phyloP scores from a whole-genome alignment of 352 stramenopile species.

The Thraustochytrium striatum region DNA sequence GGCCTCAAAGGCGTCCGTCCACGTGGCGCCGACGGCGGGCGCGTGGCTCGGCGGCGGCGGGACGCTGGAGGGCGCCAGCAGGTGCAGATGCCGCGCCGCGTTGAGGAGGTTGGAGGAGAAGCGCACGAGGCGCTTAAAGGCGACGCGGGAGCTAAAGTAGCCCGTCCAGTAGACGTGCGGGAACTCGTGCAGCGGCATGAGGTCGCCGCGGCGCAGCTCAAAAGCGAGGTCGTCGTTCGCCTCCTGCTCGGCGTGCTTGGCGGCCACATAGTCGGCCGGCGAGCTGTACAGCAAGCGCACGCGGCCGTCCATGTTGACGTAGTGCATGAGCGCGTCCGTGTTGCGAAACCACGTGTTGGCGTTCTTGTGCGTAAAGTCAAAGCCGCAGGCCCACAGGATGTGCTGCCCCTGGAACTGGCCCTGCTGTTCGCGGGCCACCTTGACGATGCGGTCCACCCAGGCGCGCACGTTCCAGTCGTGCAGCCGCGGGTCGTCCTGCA shows the following conservation, averaged over 20 bases:
- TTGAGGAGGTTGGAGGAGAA: neutral
- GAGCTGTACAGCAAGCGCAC: constrained; percentile 95
- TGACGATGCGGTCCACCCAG: constrained; percentile 24
- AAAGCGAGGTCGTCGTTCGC: constrained; percentile 61
- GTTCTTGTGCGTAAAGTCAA: constrained; percentile 89
- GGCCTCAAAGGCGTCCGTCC: constrained; percentile 65
- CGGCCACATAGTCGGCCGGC: constrained; percentile 86
- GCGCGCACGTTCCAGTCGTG: constrained; percentile 48
- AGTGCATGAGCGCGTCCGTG: constrained; percentile 92
- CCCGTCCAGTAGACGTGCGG: constrained; percentile 90
- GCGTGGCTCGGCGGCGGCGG: constrained; percentile 51
- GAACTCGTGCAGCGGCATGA: constrained; percentile 89
- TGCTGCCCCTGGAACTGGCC: constrained; percentile 57
- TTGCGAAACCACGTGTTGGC: constrained; percentile 84
- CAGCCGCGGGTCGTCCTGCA: neutral
- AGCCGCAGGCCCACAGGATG: constrained; percentile 84
- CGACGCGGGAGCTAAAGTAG: constrained; percentile 89
- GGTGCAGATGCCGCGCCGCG: constrained; percentile 16
- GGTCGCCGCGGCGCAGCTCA: constrained; percentile 87
- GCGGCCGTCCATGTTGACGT: constrained; percentile 77
- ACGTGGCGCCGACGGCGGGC: constrained; percentile 5
- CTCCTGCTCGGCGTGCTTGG: constrained; percentile 74
- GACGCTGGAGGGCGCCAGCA: neutral
- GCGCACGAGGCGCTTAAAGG: constrained; percentile 84
- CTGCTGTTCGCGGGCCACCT: neutral